Evolutionary conservation across 2,329 filamentous ascomycete genomes (phyloP).

Genomic region (Gliomastix tumulicola): DNA sequence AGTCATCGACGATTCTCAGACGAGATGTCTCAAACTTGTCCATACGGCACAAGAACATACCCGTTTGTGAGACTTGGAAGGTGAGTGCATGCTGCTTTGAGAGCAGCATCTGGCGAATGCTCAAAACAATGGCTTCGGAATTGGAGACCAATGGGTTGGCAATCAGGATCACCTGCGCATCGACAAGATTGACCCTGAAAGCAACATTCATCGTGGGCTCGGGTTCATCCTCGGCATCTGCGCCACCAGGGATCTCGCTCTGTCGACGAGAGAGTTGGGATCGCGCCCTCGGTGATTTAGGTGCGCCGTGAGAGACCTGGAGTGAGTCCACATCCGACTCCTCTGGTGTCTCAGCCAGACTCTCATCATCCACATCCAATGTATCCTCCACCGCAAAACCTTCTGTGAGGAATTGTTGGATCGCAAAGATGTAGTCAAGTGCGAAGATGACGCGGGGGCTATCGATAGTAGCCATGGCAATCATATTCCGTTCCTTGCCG

Average conservation of each 20-base stretch:
- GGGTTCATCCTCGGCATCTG: constrained; percentile 9
- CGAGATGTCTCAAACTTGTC: constrained; percentile 90
- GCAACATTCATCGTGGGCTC: constrained; percentile 59
- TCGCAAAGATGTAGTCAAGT: constrained; percentile 86
- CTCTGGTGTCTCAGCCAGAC: constrained; percentile 48
- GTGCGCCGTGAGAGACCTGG: constrained; percentile 35
- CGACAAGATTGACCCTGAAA: constrained; percentile 88
- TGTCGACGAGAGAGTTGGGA: constrained; percentile 18
- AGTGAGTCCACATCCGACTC: constrained; percentile 54
- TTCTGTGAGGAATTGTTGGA: constrained; percentile 74
- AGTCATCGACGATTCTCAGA: constrained; percentile 91
- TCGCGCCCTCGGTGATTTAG: constrained; percentile 20
- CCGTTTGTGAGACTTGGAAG: constrained; percentile 85
- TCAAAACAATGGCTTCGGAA: constrained; percentile 92
- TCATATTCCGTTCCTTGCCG: constrained; percentile 71
- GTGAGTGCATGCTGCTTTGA: constrained; percentile 93
- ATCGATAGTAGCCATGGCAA: constrained; percentile 88
- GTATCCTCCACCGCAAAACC: constrained; percentile 59
- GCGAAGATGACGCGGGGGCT: constrained; percentile 94
- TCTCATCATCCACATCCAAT: constrained; percentile 27
- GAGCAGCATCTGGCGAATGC: constrained; percentile 86
- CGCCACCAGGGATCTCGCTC: constrained; percentile 6
- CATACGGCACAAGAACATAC: constrained; percentile 99
- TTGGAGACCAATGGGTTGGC: constrained; percentile 85
- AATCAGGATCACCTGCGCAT: constrained; percentile 93